Base-by-base conservation (phyloP, 2,329 filamentous ascomycete genomes). In the Nothophoma quercina region DNA sequence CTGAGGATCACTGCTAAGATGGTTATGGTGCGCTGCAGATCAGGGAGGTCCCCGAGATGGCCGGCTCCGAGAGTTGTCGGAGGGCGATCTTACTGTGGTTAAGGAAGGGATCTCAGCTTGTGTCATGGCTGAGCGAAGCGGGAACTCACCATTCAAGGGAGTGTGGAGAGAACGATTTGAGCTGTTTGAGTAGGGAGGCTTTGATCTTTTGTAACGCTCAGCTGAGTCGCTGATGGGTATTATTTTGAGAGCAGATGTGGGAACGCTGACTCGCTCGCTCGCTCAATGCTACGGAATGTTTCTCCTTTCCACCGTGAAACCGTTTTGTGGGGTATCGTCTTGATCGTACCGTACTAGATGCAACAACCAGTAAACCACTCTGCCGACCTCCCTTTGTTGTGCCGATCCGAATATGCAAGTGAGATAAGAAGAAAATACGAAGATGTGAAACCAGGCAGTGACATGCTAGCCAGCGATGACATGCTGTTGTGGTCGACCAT, bases 311-410 rank as follows among this genome's bases (percentile, higher is more conserved):
- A 30, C 38, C 38, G 18, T 53, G 50, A 53, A 53, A 53, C 50
- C 50, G 28, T 38, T 47, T 42, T 53, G 43, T 53, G 50, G 50
- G 50, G 50, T 53, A 53, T 53, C 50, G 30, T 47, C 38, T 48
- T 48, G 38, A 47, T 42, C 38, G 36, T 47, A 48, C 28, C 25
- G 38, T 44, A 39, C 28, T 47, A 38, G 16, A 47, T 52, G 42
- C 38, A 47, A 42, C 26, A 36, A 32, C 19, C 30, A 46, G 9
- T 30, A 36, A 25, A 40, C 35, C 23, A n/a, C 18, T 23, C 26
- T 21, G 26, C 15, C 22, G 3, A 40, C 29, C 42, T 32, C 26
- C 30, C 34, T 29, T 15, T n/a, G n/a, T 39, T 33, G 19, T 35
- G 38, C 26, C 16, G 21, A 53, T 48, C 50, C 36, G 22, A 44